These are phyloP conservation scores for Paxillus involutus DNA, from an alignment of 768 basidiomycete genomes.

Conservation along the genomic window DNA sequence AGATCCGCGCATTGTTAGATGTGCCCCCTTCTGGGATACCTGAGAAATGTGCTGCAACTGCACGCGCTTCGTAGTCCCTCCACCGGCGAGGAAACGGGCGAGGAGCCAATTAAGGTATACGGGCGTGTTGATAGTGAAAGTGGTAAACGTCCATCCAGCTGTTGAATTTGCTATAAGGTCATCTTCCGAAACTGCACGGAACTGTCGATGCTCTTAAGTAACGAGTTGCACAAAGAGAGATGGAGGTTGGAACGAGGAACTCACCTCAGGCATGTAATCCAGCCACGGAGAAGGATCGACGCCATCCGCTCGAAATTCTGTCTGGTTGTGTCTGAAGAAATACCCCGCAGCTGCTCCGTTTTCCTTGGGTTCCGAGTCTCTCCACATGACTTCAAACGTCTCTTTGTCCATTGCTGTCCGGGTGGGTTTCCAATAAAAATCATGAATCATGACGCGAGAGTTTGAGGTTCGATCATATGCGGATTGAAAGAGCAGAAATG, in stretches of 20 bases:
- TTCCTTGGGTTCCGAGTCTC: constrained; percentile 59
- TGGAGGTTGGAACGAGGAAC: constrained; percentile 11
- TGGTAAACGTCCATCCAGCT: constrained; percentile 60
- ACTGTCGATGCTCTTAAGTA: constrained; percentile 18
- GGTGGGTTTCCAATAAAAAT: background rate
- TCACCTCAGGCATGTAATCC: constrained; percentile 56
- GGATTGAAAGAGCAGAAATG: background rate
- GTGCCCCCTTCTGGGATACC: constrained; percentile 27
- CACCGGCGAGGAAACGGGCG: constrained; percentile 52
- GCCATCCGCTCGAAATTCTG: constrained; percentile 52
- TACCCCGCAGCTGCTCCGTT: constrained; percentile 48
- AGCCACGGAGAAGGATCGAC: constrained; percentile 32
- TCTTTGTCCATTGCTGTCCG: constrained; percentile 61
- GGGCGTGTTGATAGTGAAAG: constrained; percentile 66
- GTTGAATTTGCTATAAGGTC: constrained; percentile 42
- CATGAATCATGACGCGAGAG: background rate
- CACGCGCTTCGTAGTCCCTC: constrained; percentile 61
- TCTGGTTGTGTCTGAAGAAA: constrained; percentile 65
- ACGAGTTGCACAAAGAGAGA: background rate
- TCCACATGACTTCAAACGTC: constrained; percentile 77
- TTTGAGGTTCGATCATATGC: background rate
- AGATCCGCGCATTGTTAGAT: background rate
- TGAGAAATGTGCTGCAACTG: constrained; percentile 69
- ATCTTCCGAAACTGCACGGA: constrained; percentile 36
- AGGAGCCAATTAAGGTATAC: constrained; percentile 65